A percentile compares a stretch with the other conserved stretches of the same genome.
Evolutionary conservation across 768 basidiomycete species (phyloP).

Genomic region (Tricholoma sp.): DNA sequence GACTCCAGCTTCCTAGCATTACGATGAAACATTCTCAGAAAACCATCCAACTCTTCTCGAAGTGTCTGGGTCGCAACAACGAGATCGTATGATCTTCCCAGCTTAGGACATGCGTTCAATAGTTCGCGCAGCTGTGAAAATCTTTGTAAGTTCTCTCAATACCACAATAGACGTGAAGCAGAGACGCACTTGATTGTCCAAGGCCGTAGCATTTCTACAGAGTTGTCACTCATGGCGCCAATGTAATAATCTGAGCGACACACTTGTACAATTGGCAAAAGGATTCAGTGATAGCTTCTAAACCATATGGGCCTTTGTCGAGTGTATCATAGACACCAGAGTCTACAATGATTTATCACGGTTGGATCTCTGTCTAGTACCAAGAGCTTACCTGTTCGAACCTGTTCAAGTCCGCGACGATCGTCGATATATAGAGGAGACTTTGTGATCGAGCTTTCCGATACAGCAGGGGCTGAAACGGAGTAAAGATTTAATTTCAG

Average conservation of each 20-base stretch:
- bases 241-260: neutral
- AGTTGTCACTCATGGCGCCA: neutral
- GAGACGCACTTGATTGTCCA: neutral
- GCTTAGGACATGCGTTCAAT: slow-evolving; percentile 9
- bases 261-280: neutral
- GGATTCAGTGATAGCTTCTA: neutral
- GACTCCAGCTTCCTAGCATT: slow-evolving; percentile 6
- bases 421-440: too few species aligned
- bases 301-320: neutral
- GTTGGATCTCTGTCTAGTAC: neutral
- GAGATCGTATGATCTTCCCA: slow-evolving; percentile 16
- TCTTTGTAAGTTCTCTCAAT: too few species aligned
- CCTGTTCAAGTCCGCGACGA: neutral
- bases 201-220: neutral
- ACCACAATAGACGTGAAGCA: neutral
- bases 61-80: slow-evolving; percentile 12
- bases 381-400: neutral
- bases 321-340: neutral
- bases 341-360: neutral
- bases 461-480: neutral
- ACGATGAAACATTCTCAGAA: slow-evolving; percentile 8
- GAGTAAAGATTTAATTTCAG: neutral
- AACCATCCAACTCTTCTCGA: slow-evolving; percentile 7
- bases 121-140: slow-evolving; percentile 9
- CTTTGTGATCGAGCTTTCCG: neutral